These are phyloP conservation scores for Dioscorea zingiberensis DNA, from an alignment of 106 monocot species.

Conservation along the genomic window DNA sequence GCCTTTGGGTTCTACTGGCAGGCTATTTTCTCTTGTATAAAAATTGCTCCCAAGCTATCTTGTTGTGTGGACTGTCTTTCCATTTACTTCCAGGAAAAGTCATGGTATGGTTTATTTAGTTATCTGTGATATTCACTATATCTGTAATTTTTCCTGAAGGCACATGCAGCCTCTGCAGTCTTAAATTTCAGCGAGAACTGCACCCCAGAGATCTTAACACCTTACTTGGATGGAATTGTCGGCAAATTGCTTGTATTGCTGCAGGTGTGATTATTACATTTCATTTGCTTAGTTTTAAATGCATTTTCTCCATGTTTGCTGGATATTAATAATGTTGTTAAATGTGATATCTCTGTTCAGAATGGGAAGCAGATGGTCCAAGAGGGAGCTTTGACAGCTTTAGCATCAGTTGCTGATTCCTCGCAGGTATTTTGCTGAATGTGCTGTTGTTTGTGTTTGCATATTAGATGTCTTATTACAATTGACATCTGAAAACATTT, in stretches of 20 bases:
- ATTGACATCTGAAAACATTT: not conserved
- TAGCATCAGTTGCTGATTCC: slow-evolving; percentile 98
- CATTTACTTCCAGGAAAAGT: too few species aligned
- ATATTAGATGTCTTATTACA: not conserved
- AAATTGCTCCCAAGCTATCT: too few species aligned
- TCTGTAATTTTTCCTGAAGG: slow-evolving; percentile 33
- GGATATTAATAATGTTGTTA: not conserved
- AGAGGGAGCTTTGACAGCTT: slow-evolving; percentile 90
- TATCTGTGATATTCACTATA: not conserved
- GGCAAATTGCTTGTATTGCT: slow-evolving; percentile 85
- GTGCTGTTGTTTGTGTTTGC: not conserved
- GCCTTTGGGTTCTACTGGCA: too few species aligned
- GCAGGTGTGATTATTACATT: slow-evolving; percentile 37
- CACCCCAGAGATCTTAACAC: slow-evolving; percentile 86
- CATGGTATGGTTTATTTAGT: too few species aligned
- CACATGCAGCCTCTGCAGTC: slow-evolving; percentile 96
- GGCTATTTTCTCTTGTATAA: too few species aligned
- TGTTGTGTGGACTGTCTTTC: too few species aligned
- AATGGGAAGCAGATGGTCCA: slow-evolving; percentile 97
- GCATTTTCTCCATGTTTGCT: not conserved
- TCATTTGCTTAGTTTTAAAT: too few species aligned
- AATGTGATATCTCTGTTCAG: slow-evolving; percentile 19
- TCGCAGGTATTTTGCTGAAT: slow-evolving; percentile 53
- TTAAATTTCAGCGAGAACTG: slow-evolving; percentile 94
- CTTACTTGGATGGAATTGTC: slow-evolving; percentile 91